phyloP scores from a whole-genome alignment of 805 yeast genomes.

The Monosporozyma yasuniensis region DNA sequence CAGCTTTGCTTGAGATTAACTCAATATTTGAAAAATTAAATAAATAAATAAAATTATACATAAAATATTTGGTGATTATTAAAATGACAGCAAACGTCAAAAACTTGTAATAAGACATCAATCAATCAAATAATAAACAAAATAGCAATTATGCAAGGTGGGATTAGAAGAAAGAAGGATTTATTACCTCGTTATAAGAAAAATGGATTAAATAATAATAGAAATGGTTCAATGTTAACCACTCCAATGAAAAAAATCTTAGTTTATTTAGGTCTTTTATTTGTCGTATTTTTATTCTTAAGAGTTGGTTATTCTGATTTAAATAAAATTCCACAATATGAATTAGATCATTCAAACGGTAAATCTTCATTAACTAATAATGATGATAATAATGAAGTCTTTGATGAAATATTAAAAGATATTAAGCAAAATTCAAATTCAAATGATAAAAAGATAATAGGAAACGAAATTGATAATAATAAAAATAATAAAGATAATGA shows the following conservation, averaged over 20 bases:
- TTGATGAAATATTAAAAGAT: constrained; percentile 1
- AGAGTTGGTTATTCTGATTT: constrained; percentile 11
- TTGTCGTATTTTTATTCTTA: constrained; percentile 28
- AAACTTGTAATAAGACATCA: too few relatives aligned
- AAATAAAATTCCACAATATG: constrained; percentile 18
- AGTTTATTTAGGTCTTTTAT: constrained; percentile 31
- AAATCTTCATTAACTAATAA: background rate
- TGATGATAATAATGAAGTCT: background rate
- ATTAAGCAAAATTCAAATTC: constrained; percentile 1
- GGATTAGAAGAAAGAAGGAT: constrained; percentile 28
- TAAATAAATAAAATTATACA: too few relatives aligned
- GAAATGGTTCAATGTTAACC: constrained; percentile 29
- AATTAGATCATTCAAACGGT: constrained; percentile 12
- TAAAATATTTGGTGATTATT: too few relatives aligned
- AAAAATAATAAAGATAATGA: constrained; percentile 1
- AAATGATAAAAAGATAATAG: constrained; percentile 1
- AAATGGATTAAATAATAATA: constrained; percentile 3
- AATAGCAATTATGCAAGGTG: constrained; percentile 27
- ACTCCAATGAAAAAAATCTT: constrained; percentile 41
- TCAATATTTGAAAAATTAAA: too few relatives aligned
- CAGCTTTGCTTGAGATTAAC: too few relatives aligned
- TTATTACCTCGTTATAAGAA: constrained; percentile 35
- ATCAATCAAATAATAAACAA: background rate
- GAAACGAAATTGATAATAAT: constrained; percentile 10
- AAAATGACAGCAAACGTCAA: too few relatives aligned